Evolutionary conservation across 2,329 filamentous ascomycete species (phyloP), one percentile per base, ranked within the genome.

Genomic region (Colletotrichum spaethianum): DNA sequence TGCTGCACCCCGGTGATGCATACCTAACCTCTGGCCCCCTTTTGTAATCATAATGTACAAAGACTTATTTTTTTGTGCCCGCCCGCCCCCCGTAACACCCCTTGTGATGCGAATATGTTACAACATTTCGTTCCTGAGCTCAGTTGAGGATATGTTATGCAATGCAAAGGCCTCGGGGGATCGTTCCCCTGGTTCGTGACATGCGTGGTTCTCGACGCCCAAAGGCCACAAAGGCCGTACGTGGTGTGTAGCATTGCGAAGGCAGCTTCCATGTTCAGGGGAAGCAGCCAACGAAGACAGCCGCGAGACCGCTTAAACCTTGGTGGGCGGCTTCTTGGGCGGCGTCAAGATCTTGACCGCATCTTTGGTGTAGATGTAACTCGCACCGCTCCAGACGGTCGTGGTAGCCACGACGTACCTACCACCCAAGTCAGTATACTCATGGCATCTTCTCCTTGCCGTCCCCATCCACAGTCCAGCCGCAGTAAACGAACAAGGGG

Each of bases 311-410:
- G 5, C 18, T 42, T 33, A 63, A 9, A 36, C 38, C 40, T 68
- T 57, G 2, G 44, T 31, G 28, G 67, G 52, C 31, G 42, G 28
- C 2, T 28, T 55, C 23, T 72, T 75, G 11, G 73, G 72, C 72
- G 80, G 78, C 62, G 79, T 81, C 52, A 98, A 81, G 67, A 98
- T 98, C 81, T 93, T 97, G 40, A 98, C 95, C 0, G 95, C 96
- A 77, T 97, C 93, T 80, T 96, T 98, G 75, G 91, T 94, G 80
- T 93, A 97, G 8, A 97, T 87, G 80, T 99, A 99, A 81, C 95
- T 98, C 18, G 95, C 87, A 9, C 96, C 96, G 74, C 95, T 98
- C 94, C 95, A 98, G 7, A 97, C 83, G 0, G 96, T 99, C 4
- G 96, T 99, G 0, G 88, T 89, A 0, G 95, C 95, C 3, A 99